Base-by-base conservation (phyloP, 208 protist genomes). In the Wallacemonas sp. region DNA sequence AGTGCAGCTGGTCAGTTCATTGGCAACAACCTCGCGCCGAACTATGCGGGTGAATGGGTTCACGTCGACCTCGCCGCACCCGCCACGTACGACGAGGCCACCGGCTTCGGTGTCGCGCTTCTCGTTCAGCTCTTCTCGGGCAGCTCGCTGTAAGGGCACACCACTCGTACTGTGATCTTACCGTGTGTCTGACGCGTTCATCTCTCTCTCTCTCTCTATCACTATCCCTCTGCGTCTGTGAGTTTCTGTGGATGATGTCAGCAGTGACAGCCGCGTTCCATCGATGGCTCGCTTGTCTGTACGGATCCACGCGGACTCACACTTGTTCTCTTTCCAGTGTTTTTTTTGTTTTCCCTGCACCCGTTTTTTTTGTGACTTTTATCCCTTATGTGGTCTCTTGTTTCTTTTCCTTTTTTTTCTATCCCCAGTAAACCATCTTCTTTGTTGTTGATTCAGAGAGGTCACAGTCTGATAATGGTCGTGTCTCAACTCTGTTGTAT, bases 1-100 rank as follows among this genome's bases (percentile, higher is more conserved):
- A 85, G 79, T 29, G 83, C 76, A 49, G 85, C 85, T 3, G 82
- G 70, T n/a, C 73, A 81, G 30, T 91, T 91, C 62, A 70, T 91
- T 21, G 79, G 67, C 32, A 70, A 32, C 27, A 71, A 83, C 32
- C 38, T 84, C 12, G 43, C 63, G 43, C 57, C 11, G 3, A 67
- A 72, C 5, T 91, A 61, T 43, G 68, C 78, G 21, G 85, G 85
- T 19, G 49, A 36, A 8, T 89, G 76, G 75, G 71, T 82, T 19
- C 85, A 91, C 60, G 49, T 91, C 1, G 85, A 88, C 64, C 69
- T 91, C 11, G 85, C 85, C 4, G 36, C 65, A 1, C 82, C 82
- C 1, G 78, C 73, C 17, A 69, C 56, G 6, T 66, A 60, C 16
- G 74, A 81, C 23, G 62, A 75, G 14, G 70, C 70, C 1, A 84